Evolutionary conservation across 2,329 filamentous ascomycete species (phyloP).

Genomic region (Fusarium xylarioides): DNA sequence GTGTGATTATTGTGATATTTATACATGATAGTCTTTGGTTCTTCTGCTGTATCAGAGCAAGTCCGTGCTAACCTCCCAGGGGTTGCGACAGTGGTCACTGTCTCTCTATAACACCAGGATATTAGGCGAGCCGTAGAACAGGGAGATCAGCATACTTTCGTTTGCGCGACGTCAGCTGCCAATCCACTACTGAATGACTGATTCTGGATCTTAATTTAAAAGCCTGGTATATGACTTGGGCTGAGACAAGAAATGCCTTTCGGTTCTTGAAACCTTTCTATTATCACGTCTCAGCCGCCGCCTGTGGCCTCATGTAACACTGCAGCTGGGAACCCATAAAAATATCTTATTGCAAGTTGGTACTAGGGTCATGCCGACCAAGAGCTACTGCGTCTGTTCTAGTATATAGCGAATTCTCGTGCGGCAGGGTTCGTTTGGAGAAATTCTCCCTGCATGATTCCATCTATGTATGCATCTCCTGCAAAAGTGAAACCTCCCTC

Average conservation of each 20-base stretch:
- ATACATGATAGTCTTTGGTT: neutral
- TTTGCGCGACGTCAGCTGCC: neutral
- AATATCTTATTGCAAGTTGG: neutral
- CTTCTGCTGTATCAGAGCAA: rapidly evolving
- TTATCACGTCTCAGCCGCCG: rapidly evolving
- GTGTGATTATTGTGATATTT: neutral
- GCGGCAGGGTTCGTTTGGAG: neutral
- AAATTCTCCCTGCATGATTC: conserved; percentile 11
- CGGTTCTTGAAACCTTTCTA: neutral
- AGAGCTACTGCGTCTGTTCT: neutral
- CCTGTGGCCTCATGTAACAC: rapidly evolving
- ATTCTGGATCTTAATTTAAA: neutral
- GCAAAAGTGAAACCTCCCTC: neutral
- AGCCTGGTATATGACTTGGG: neutral
- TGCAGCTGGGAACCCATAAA: rapidly evolving
- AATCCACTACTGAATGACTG: neutral
- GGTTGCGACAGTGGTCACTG: neutral
- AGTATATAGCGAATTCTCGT: neutral
- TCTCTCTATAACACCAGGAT: neutral
- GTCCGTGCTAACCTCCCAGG: neutral
- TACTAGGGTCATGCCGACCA: neutral
- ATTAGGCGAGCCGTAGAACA: neutral
- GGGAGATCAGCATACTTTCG: neutral
- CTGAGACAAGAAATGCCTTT: neutral
- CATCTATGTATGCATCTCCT: conserved; percentile 11